Evolutionary conservation across 768 basidiomycete species (phyloP).

Genomic region (Hericium coralloides): DNA sequence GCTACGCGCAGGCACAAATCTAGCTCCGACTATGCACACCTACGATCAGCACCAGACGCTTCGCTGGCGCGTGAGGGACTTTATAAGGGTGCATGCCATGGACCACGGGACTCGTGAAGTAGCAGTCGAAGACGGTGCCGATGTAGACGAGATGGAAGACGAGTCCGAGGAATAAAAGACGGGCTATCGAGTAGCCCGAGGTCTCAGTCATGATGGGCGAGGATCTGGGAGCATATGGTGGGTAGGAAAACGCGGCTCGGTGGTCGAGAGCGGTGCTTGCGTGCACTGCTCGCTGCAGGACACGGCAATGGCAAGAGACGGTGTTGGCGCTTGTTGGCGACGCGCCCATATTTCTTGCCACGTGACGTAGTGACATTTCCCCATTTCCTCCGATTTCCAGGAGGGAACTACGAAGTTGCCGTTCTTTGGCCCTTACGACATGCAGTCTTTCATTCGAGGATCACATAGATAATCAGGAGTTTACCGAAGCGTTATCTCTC

Average conservation of each 20-base stretch:
- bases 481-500: too few species aligned
- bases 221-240: neutral
- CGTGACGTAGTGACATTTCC: too few species aligned
- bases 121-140: constrained; percentile 74
- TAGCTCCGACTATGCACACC: constrained; percentile 32
- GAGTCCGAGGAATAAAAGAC: constrained; percentile 56
- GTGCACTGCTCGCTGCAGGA: neutral
- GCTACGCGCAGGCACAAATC: neutral
- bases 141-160: constrained; percentile 70
- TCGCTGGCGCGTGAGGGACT: constrained; percentile 40
- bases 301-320: too few species aligned
- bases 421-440: too few species aligned
- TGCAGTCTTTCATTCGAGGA: too few species aligned
- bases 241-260: neutral
- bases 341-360: too few species aligned
- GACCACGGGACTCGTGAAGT: constrained; percentile 78
- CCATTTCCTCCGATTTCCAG: too few species aligned
- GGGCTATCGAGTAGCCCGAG: constrained; percentile 6
- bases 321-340: too few species aligned
- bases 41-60: constrained; percentile 72
- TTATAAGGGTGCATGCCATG: constrained; percentile 62
- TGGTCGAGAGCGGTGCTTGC: neutral
- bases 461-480: too few species aligned
- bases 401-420: too few species aligned
- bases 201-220: constrained; percentile 2